phyloP scores from a whole-genome alignment of 2,329 filamentous ascomycete species.

The Trichoderma gracile region DNA sequence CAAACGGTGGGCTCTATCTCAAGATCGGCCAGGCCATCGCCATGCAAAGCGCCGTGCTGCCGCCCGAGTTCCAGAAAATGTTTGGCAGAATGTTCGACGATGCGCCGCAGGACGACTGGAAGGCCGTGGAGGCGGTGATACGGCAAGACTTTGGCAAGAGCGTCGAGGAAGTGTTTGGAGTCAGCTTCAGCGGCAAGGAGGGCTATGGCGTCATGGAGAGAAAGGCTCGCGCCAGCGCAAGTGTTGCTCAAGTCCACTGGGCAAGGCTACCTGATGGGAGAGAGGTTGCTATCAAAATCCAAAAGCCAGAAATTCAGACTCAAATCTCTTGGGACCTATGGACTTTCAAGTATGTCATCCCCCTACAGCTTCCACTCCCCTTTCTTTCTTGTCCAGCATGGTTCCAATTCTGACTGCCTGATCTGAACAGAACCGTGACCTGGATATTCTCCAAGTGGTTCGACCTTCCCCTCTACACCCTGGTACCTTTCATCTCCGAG shows the following conservation, averaged over 20 bases:
- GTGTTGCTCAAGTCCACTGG: constrained; percentile 97
- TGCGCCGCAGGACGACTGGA: constrained; percentile 89
- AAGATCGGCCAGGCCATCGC: constrained; percentile 98
- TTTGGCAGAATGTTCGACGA: constrained; percentile 97
- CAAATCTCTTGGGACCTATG: constrained; percentile 95
- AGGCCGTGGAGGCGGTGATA: constrained; percentile 81
- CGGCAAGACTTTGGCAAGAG: constrained; percentile 84
- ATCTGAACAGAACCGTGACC: constrained; percentile 64
- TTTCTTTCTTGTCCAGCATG: neutral
- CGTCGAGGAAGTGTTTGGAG: constrained; percentile 88
- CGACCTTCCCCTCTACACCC: constrained; percentile 85
- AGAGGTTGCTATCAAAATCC: constrained; percentile 93
- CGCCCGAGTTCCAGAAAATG: constrained; percentile 94
- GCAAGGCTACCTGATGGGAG: constrained; percentile 80
- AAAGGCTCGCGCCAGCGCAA: constrained; percentile 72
- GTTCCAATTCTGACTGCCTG: neutral
- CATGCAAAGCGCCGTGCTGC: constrained; percentile 94
- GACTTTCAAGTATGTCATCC: constrained; percentile 75
- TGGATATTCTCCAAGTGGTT: constrained; percentile 84
- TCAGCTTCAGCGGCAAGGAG: constrained; percentile 74
- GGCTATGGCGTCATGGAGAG: constrained; percentile 65
- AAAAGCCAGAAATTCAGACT: constrained; percentile 89
- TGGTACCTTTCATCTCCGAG: constrained; percentile 92
- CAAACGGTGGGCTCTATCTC: constrained; percentile 90
- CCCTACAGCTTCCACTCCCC: no score